phyloP scores from a whole-genome alignment of 257 asterid genomes.

The Petrea volubilis region DNA sequence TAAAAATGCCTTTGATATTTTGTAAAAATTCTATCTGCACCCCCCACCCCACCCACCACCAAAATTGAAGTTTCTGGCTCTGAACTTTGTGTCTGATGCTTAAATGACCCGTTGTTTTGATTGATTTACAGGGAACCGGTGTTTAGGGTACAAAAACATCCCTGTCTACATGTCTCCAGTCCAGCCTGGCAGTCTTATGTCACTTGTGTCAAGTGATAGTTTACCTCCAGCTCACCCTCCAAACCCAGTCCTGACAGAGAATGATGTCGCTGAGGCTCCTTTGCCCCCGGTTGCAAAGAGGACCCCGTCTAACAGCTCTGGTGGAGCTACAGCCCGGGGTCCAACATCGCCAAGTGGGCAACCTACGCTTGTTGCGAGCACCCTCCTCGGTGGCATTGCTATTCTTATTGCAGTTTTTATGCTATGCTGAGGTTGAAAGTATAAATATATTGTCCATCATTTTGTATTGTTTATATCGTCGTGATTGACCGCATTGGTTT shows the following conservation, averaged over 20 bases:
- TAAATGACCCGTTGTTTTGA: background rate
- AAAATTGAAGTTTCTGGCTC: too few relatives aligned
- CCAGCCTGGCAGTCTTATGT: constrained; percentile 56
- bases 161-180: constrained; percentile 68
- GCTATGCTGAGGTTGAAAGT: constrained; percentile 31
- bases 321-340: constrained; percentile 36
- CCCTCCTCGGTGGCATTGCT: constrained; percentile 40
- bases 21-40: too few relatives aligned
- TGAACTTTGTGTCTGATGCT: background rate
- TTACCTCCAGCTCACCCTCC: constrained; percentile 87
- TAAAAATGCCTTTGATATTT: too few relatives aligned
- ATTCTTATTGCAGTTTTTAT: constrained; percentile 43
- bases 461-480: constrained; percentile 22
- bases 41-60: constrained; percentile 26
- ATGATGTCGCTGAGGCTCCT: constrained; percentile 64
- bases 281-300: constrained; percentile 56
- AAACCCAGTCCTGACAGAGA: constrained; percentile 49
- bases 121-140: constrained; percentile 63
- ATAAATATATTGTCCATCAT: background rate
- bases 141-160: constrained; percentile 43
- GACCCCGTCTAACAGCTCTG: constrained; percentile 22
- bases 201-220: constrained; percentile 19
- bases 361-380: constrained; percentile 43
- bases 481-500: constrained; percentile 9
- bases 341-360: constrained; percentile 57